A percentile compares a stretch with the other conserved stretches of the same genome.
These are phyloP conservation scores for Aureobasidium lini DNA, from an alignment of 2,329 filamentous ascomycete species.

Conservation along the genomic window DNA sequence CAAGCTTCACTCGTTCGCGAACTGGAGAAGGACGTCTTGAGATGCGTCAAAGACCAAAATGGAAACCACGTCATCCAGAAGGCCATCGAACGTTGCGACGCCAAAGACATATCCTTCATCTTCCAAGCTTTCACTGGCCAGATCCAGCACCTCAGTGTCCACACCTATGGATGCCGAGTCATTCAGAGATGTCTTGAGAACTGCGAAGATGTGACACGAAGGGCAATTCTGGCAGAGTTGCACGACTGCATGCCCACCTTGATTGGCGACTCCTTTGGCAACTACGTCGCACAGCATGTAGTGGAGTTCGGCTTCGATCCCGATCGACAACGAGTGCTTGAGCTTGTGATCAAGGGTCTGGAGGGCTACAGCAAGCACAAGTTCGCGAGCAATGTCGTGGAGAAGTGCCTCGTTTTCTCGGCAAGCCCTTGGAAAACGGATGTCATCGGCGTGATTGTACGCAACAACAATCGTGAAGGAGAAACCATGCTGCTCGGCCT, in stretches of 20 bases:
- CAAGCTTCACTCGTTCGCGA: conserved; percentile 79
- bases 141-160: conserved; percentile 64
- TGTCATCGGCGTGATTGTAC: conserved; percentile 57
- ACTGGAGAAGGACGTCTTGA: conserved; percentile 66
- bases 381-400: conserved; percentile 93
- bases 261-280: conserved; percentile 83
- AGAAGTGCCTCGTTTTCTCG: conserved; percentile 76
- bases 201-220: conserved; percentile 64
- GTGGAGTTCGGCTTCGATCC: conserved; percentile 68
- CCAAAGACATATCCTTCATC: conserved; percentile 75
- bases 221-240: conserved; percentile 68
- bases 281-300: conserved; percentile 93
- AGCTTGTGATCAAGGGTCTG: conserved; percentile 63
- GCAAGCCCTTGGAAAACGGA: conserved; percentile 59
- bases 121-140: conserved; percentile 71
- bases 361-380: conserved; percentile 84
- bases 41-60: conserved; percentile 77
- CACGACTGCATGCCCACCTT: conserved; percentile 63
- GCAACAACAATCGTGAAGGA: conserved; percentile 48
- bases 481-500: conserved; percentile 64
- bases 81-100: conserved; percentile 73
- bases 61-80: conserved; percentile 97
- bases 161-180: conserved; percentile 85
- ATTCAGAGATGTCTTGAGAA: conserved; percentile 87
- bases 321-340: conserved; percentile 66